Evolutionary conservation across 2,329 filamentous ascomycete species (phyloP), one percentile per base, ranked within the genome.

Genomic region (Elsinoe perseae): DNA sequence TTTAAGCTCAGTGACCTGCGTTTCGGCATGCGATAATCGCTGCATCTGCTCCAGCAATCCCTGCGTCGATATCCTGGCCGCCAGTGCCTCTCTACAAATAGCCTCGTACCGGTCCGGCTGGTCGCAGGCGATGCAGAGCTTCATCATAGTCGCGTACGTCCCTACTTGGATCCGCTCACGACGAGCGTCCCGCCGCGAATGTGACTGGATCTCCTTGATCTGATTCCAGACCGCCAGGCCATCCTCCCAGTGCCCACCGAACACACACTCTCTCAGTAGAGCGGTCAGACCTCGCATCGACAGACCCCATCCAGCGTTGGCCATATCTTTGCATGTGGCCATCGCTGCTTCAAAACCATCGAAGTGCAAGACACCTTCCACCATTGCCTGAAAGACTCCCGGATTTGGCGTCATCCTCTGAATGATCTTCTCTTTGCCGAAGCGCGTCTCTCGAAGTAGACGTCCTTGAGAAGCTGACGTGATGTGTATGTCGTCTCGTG

Each of bases 381-480:
- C 69, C 14, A 77, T 59, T 1, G 69, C 65, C 10, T 65, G 64
- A 58, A 75, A 73, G 0, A 77, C 74, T 58, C 70, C 67, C 3
- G 75, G 74, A 1, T 70, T 75, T 1, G 73, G 70, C 52, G 71
- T 65, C 4, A 73, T 69, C 20, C 73, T 71, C 56, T 77, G 75
- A n/a, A 72, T 68, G 14, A 75, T 59, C 38, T 64, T 68, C 32
- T 60, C 60, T 21, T 48, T 34, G 5, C 56, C 43, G 20, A 55
- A 32, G 5, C 46, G 27, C 40, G 53, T 30, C 57, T 53, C n/a
- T 40, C 54, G 44, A 1, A 60, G 44, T 3, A 68, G 60, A 14
- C 66, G 58, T 10, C 56, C 56, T 25, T 60, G 56, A 14, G 56
- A 61, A 23, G 58, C 61, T 14, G 61, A 61, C 8, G 42, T 73